Conservation (phyloP, 1,284 basidiomycete genomes). For the Retiboletus flavoniger region DNA sequence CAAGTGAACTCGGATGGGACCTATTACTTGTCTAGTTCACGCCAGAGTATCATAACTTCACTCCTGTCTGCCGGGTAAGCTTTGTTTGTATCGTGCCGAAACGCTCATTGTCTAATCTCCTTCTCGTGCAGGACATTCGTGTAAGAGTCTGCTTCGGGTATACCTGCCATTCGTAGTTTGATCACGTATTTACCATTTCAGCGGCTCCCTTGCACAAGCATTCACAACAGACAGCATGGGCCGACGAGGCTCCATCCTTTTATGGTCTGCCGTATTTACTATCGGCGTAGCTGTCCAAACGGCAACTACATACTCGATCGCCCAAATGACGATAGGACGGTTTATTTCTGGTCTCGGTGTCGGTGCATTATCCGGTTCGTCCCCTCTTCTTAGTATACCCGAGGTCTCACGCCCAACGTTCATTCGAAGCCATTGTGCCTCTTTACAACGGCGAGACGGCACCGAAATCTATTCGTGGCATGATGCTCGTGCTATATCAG, state of each 20-base stretch:
- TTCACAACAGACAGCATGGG: slow-evolving; percentile 78
- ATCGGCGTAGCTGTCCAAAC: slow-evolving; percentile 71
- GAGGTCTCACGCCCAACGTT: neutral
- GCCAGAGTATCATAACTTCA: slow-evolving; percentile 76
- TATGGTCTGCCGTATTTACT: slow-evolving; percentile 74
- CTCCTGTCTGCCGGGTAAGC: slow-evolving; percentile 71
- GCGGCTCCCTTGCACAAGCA: slow-evolving; percentile 69
- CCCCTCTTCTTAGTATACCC: neutral
- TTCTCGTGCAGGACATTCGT: slow-evolving; percentile 50
- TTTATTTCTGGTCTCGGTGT: slow-evolving; percentile 74
- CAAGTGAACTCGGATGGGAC: slow-evolving; percentile 48
- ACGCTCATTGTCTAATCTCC: neutral
- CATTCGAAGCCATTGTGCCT: slow-evolving; percentile 62
- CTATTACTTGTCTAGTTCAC: slow-evolving; percentile 53
- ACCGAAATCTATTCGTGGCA: slow-evolving; percentile 72
- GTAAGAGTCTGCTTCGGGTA: slow-evolving; percentile 32
- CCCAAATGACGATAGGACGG: slow-evolving; percentile 66
- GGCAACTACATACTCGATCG: slow-evolving; percentile 56
- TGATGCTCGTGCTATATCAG: slow-evolving; percentile 73
- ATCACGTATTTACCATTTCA: slow-evolving; percentile 18
- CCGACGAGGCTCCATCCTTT: slow-evolving; percentile 67
- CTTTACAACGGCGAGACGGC: slow-evolving; percentile 80
- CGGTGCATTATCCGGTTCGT: slow-evolving; percentile 63
- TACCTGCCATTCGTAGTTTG: neutral
- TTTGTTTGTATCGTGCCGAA: neutral